phyloP scores from a whole-genome alignment of 2,329 filamentous ascomycete genomes.

The Ophiosphaerella herpotricha region DNA sequence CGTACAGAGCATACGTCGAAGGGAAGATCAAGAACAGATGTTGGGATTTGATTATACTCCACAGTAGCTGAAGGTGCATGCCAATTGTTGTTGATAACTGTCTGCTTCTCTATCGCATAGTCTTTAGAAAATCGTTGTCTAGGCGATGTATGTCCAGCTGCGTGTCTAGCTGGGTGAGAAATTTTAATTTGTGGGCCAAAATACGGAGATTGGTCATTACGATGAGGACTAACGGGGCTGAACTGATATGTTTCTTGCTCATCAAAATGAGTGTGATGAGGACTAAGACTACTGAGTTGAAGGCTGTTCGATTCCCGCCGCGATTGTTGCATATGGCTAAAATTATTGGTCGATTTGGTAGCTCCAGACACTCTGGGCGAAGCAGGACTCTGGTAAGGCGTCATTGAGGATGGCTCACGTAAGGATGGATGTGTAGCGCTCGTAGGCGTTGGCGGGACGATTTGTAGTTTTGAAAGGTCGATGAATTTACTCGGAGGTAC shows the following conservation, averaged over 20 bases:
- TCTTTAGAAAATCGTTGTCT: too few species aligned
- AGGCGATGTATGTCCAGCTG: background rate
- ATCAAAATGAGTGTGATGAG: background rate
- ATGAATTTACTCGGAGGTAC: background rate
- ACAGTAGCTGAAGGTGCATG: too few species aligned
- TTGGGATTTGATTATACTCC: background rate
- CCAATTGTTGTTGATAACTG: too few species aligned
- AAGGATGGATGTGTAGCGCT: too few species aligned
- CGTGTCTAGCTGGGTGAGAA: background rate
- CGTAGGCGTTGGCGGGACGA: too few species aligned
- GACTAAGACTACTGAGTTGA: background rate
- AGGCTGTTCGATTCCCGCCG: background rate
- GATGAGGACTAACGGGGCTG: background rate
- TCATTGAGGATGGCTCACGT: too few species aligned
- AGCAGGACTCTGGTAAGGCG: too few species aligned
- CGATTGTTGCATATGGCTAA: too few species aligned
- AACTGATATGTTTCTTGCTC: background rate
- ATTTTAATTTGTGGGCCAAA: background rate
- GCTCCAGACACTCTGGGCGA: too few species aligned
- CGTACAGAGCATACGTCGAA: background rate
- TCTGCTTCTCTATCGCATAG: too few species aligned
- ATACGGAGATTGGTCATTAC: background rate
- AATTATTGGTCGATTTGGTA: too few species aligned
- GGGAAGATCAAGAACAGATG: background rate
- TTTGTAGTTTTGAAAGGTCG: too few species aligned